Percentiles rank a stretch among this genome's conserved stretches.
Evolutionary conservation across 257 asterid species (phyloP).

Genomic region (Nicotiana benthamiana): DNA sequence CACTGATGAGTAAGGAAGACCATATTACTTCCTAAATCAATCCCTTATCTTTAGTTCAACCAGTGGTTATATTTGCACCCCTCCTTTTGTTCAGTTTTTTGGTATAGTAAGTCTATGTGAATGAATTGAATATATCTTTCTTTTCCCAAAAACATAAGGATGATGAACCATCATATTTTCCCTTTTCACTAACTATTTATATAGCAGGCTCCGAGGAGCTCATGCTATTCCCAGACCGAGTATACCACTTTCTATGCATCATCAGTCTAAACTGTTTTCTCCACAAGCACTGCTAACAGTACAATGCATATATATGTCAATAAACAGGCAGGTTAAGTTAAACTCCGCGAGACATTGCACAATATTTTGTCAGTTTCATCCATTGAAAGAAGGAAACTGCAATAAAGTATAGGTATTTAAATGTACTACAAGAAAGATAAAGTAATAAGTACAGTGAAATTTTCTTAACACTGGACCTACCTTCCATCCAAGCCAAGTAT

Average conservation of each 20-base stretch:
- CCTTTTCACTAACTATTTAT: background rate
- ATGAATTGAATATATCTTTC: background rate
- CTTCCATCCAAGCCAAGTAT: constrained; percentile 81
- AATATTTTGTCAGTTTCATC: background rate
- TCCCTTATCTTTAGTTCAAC: background rate
- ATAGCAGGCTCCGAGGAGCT: background rate
- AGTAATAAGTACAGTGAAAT: background rate
- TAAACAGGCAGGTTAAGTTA: background rate
- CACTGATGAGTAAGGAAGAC: background rate
- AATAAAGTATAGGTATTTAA: background rate
- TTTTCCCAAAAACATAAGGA: background rate
- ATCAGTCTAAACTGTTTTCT: background rate
- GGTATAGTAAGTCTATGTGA: background rate
- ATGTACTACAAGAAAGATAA: background rate
- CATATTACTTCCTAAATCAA: background rate
- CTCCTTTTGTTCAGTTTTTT: background rate
- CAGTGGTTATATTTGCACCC: background rate
- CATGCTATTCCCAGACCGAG: background rate
- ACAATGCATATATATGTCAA: background rate
- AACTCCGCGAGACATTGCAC: background rate
- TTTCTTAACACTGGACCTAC: constrained; percentile 24
- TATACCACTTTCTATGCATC: background rate
- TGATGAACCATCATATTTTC: background rate
- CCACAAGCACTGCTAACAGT: background rate
- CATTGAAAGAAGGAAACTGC: background rate